Percentiles rank a stretch among this genome's conserved stretches.
phyloP scores from a whole-genome alignment of 345 rosid genomes.

The Syzygium aromaticum region DNA sequence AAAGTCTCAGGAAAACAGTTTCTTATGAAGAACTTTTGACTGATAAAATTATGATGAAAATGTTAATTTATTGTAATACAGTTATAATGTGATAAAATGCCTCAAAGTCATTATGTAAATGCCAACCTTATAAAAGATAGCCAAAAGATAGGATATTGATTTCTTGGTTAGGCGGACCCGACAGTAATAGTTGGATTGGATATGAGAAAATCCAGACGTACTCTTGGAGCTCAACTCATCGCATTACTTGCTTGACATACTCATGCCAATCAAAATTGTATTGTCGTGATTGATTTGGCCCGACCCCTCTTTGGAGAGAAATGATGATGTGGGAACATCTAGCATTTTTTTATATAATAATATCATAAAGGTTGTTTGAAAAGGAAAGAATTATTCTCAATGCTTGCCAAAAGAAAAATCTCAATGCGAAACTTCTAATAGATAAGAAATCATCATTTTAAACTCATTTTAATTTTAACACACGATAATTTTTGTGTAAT shows the following conservation, averaged over 20 bases:
- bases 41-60: not conserved
- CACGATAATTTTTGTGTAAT: not conserved
- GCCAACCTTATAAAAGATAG: not conserved
- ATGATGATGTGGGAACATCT: not conserved
- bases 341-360: not conserved
- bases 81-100: not conserved
- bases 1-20: not conserved
- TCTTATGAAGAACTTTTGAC: not conserved
- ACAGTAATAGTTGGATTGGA: not conserved
- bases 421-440: not conserved
- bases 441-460: not conserved
- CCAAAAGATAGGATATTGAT: not conserved
- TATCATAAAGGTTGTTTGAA: not conserved
- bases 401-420: not conserved
- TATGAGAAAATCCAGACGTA: not conserved
- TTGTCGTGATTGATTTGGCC: not conserved
- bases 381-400: not conserved
- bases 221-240: not conserved
- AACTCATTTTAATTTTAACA: not conserved
- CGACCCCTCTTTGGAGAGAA: not conserved
- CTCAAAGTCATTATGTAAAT: not conserved
- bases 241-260: not conserved
- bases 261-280: not conserved
- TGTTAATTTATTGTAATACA: not conserved
- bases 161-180: not conserved